Evolutionary conservation across 345 rosid genomes (phyloP).

Genomic region (Ceriops tagal): DNA sequence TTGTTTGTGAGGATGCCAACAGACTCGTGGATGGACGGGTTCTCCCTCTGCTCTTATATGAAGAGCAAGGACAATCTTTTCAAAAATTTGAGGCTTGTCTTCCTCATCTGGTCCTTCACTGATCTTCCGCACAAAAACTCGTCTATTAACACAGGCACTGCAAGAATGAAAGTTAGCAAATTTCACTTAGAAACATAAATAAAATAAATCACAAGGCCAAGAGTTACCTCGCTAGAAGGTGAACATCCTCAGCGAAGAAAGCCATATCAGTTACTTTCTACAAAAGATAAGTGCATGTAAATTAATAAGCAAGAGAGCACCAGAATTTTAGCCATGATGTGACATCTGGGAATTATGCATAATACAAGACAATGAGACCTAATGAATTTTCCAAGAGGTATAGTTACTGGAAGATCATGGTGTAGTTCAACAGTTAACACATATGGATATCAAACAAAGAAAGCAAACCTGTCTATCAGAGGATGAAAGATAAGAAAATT

Average conservation of each 20-base stretch:
- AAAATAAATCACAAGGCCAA: conserved; percentile 5
- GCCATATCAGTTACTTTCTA: conserved; percentile 93
- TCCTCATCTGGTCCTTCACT: conserved; percentile 76
- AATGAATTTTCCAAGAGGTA: background rate
- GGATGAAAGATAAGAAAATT: background rate
- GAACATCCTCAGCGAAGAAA: conserved; percentile 89
- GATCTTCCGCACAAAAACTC: conserved; percentile 70
- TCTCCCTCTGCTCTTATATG: conserved; percentile 57
- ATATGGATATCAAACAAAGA: background rate
- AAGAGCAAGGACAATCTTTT: conserved; percentile 54
- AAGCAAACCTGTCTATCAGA: background rate
- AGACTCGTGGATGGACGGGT: conserved; percentile 64
- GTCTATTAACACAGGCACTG: conserved; percentile 80
- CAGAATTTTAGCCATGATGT: background rate
- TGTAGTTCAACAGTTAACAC: background rate
- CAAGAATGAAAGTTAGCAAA: conserved; percentile 8
- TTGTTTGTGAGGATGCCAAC: conserved; percentile 95
- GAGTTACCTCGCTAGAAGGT: conserved; percentile 81
- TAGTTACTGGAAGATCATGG: background rate
- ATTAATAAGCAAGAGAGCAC: background rate
- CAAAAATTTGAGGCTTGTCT: conserved; percentile 65
- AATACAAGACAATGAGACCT: background rate
- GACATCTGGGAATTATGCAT: background rate
- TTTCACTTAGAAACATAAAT: conserved; percentile 6
- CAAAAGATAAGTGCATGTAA: conserved; percentile 12